Percentiles rank a stretch among this genome's conserved stretches.
Evolutionary conservation across 1,284 basidiomycete species (phyloP).

Genomic region (Austroboletus niveus): DNA sequence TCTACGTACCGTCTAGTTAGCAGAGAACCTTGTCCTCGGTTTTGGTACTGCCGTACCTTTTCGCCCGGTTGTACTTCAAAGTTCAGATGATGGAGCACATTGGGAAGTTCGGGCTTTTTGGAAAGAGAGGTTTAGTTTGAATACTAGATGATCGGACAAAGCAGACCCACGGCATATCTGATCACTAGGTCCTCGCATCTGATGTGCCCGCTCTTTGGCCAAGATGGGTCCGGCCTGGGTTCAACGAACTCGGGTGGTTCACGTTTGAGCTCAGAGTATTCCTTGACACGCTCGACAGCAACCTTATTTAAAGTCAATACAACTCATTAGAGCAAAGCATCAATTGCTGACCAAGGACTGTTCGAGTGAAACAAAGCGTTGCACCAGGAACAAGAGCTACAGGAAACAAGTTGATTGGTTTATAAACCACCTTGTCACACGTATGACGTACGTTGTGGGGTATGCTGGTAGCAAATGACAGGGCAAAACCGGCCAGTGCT

Average conservation of each 20-base stretch:
- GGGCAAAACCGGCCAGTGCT: constrained; percentile 78
- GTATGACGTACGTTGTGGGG: constrained; percentile 62
- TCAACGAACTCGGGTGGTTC: constrained; percentile 84
- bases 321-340: neutral
- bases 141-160: neutral
- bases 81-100: constrained; percentile 81
- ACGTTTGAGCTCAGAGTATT: constrained; percentile 78
- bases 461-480: constrained; percentile 79
- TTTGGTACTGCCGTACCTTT: constrained; percentile 44
- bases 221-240: constrained; percentile 77
- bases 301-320: constrained; percentile 47
- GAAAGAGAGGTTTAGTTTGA: neutral
- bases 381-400: constrained; percentile 55
- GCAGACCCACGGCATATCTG: constrained; percentile 73
- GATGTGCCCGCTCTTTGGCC: constrained; percentile 80
- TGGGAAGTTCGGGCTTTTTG: constrained; percentile 72
- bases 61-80: constrained; percentile 78
- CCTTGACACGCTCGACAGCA: constrained; percentile 88
- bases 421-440: neutral
- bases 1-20: constrained; percentile 32
- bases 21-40: neutral
- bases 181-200: constrained; percentile 81
- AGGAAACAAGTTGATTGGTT: constrained; percentile 26
- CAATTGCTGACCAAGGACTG: constrained; percentile 75
- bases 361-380: constrained; percentile 81